Evolutionary conservation across 2,329 filamentous ascomycete species (phyloP).

Genomic region (Diplocarpon mali): DNA sequence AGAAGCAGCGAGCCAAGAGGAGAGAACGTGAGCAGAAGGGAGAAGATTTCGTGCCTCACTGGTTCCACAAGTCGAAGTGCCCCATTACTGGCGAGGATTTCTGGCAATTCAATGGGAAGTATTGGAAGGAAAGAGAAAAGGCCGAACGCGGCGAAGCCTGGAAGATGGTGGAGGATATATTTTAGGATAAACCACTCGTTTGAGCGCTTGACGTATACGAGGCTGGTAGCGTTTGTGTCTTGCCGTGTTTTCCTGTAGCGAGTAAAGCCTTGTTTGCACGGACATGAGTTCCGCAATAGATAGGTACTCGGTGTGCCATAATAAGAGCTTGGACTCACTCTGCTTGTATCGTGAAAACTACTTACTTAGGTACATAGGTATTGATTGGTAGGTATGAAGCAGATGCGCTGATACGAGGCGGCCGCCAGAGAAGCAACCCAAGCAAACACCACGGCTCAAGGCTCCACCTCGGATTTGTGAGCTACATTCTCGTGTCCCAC

Average conservation of each 20-base stretch:
- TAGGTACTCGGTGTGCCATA: no score
- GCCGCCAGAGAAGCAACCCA: no score
- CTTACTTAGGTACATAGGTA: no score
- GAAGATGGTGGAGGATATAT: constrained; percentile 29
- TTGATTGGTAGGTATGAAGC: no score
- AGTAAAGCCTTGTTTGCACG: no score
- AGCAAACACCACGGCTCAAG: no score
- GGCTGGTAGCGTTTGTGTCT: background rate
- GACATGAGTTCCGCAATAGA: no score
- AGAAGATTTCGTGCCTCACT: constrained; percentile 72
- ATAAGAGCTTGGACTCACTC: no score
- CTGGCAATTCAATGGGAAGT: constrained; percentile 82
- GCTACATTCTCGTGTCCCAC: background rate
- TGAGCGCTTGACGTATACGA: background rate
- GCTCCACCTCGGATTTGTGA: no score
- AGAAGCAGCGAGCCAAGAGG: constrained; percentile 73
- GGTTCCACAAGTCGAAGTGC: constrained; percentile 68
- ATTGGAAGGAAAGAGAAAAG: constrained; percentile 60
- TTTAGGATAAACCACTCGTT: constrained; percentile 8
- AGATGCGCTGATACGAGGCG: no score
- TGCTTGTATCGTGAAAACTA: no score
- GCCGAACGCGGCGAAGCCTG: constrained; percentile 23
- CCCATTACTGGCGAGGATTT: constrained; percentile 76
- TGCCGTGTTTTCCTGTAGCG: no score
- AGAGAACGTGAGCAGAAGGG: constrained; percentile 63